Evolutionary conservation across 2,329 filamentous ascomycete species (phyloP), one percentile per base, ranked within the genome.

Genomic region (Ophiocordyceps camponoti-saundersi): DNA sequence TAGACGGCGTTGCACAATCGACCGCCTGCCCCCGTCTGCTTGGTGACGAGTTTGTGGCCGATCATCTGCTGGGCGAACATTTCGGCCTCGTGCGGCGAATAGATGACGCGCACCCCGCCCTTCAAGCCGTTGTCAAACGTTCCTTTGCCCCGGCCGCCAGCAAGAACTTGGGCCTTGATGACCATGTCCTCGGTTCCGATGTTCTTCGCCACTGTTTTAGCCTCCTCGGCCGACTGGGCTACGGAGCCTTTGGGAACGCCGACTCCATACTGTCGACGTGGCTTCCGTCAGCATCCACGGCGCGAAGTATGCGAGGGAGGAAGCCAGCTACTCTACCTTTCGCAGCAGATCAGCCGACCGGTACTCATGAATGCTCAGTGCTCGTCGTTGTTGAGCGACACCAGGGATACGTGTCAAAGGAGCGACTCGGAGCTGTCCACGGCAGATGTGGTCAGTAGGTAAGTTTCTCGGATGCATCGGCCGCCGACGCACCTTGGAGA

Each of bases 21-120:
- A 63, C 92, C 92, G 58, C 69, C 78, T 57, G 90, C 86, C 65
- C 92, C 92, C 49, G 92, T 98, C 76, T 98, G 92, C 80, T 98
- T 98, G 68, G 92, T 98, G 70, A 98, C 79, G 69, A 98, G 87
- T 72, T 95, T 95, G 74, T 98, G 90, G 63, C 92, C 92, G 69
- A 98, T 96, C 92, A 98, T 98, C 75, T 98, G 89, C 58, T 90
- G 79, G 57, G 92, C 90, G 65, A 98, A 95, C 80, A 96, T 95
- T 75, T 87, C 85, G 62, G 92, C 92, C 75, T 83, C 79, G 59
- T 88, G 89, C 50, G 92, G 86, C 73, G 90, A 96, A 79, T 96
- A 98, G 70, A 98, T 94, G 61, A 98, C 89, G 59, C 92, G 82
- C 58, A 98, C 92, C 73, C 92, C 92, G 61, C 92, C 92, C 77